Conservation (phyloP, 2,329 filamentous ascomycete species). For the Salinomyces thailandicus region DNA sequence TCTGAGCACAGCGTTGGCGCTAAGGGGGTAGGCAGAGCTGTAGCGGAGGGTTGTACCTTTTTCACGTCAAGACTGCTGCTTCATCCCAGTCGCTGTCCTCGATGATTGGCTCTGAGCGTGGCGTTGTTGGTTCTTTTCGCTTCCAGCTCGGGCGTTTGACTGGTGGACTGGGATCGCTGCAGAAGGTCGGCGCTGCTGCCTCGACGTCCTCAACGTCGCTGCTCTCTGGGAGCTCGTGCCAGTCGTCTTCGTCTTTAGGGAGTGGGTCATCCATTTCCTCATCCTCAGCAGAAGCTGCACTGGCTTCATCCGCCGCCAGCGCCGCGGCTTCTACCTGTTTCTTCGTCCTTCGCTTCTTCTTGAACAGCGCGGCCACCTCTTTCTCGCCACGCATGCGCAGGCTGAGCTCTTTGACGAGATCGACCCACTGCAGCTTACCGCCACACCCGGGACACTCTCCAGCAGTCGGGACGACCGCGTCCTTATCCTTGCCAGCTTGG, state of each 20-base stretch:
- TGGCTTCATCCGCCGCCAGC: constrained; percentile 12
- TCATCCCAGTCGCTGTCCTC: constrained; percentile 48
- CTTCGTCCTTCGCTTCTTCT: constrained; percentile 9
- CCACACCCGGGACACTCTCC: constrained; percentile 65
- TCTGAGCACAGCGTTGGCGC: neutral
- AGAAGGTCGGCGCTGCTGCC: constrained; percentile 8
- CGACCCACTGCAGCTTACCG: constrained; percentile 54
- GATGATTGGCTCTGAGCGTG: constrained; percentile 30
- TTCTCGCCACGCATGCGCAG: constrained; percentile 60
- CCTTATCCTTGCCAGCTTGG: constrained; percentile 28
- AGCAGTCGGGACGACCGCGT: constrained; percentile 47
- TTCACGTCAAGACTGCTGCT: constrained; percentile 25
- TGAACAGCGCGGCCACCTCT: constrained; percentile 60
- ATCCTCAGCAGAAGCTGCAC: constrained; percentile 10
- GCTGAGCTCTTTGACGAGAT: constrained; percentile 74
- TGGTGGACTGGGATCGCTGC: constrained; percentile 15
- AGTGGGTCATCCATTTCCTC: constrained; percentile 9
- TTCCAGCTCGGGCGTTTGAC: constrained; percentile 1
- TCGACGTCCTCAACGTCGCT: constrained; percentile 23
- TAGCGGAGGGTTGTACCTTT: neutral
- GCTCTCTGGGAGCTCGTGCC: constrained; percentile 25
- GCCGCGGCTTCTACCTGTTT: constrained; percentile 9
- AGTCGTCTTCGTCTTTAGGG: constrained; percentile 12
- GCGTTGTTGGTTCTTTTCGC: neutral
- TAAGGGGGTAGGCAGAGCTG: neutral